A percentile compares a stretch with the other conserved stretches of the same genome.
Evolutionary conservation across 768 basidiomycete genomes (phyloP).

Genomic region (Trametes gibbosa): DNA sequence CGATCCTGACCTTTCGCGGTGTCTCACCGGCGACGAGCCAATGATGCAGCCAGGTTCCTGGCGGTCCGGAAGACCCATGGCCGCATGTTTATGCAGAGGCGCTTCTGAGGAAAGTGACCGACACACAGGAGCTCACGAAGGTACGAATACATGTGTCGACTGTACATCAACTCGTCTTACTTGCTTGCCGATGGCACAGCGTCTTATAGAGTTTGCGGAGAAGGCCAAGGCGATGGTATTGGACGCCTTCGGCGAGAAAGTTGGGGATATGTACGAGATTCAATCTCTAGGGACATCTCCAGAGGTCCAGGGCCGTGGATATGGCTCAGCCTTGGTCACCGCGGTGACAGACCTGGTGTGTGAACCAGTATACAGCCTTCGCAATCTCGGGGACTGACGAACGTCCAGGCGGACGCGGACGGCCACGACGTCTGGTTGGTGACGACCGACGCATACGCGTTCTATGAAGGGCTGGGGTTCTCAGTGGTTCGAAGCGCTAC

Average conservation of each 20-base stretch:
- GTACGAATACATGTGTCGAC: not conserved
- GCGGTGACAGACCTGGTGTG: slow-evolving; percentile 1
- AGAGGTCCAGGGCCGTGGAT: slow-evolving; percentile 14
- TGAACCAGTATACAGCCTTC: not conserved
- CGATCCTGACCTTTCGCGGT: not conserved
- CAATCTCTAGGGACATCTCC: slow-evolving; percentile 5
- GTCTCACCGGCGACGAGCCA: not conserved
- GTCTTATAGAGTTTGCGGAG: not conserved
- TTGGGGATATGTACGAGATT: slow-evolving; percentile 10
- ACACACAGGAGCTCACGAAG: not conserved
- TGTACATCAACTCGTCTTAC: too few relatives aligned
- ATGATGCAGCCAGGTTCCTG: not conserved
- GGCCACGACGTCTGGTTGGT: slow-evolving; percentile 10
- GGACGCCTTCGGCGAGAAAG: slow-evolving; percentile 2
- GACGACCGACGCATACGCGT: slow-evolving; percentile 16
- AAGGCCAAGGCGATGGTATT: not conserved
- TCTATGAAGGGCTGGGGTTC: slow-evolving; percentile 21
- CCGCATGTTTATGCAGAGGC: not conserved
- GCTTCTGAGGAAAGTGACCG: not conserved
- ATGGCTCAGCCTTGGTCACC: slow-evolving; percentile 12
- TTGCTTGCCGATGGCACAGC: not conserved
- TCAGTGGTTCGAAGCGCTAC: not conserved
- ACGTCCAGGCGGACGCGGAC: slow-evolving; percentile 13
- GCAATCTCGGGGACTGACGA: not conserved
- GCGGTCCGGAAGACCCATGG: not conserved